phyloP scores from a whole-genome alignment of 2,329 filamentous ascomycete species.

The Raffaelea ambrosiae region DNA sequence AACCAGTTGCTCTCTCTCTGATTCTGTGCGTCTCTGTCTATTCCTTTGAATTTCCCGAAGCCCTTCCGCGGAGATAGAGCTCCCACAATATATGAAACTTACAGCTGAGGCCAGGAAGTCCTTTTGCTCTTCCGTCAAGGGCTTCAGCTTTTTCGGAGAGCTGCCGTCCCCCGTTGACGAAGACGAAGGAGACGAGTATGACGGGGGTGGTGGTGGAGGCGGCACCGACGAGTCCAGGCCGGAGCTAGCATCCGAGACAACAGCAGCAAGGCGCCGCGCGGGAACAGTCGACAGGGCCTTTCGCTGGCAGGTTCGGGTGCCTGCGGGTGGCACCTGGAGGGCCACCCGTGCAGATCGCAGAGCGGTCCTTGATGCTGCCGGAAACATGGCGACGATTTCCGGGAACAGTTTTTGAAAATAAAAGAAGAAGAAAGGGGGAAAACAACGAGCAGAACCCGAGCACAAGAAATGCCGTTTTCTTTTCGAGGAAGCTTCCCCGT shows the following conservation, averaged over 20 bases:
- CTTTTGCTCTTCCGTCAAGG: constrained; percentile 60
- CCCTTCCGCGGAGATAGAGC: too few relatives aligned
- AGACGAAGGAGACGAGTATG: background rate
- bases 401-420: too few relatives aligned
- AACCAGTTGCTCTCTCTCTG: background rate
- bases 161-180: background rate
- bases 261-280: constrained; percentile 8
- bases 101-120: constrained; percentile 69
- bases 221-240: background rate
- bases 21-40: background rate
- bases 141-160: constrained; percentile 39
- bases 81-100: constrained; percentile 20
- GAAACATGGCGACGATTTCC: background rate
- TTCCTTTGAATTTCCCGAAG: background rate
- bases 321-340: background rate
- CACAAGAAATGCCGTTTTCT: too few relatives aligned
- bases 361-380: background rate
- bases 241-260: background rate
- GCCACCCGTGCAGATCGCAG: background rate
- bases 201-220: background rate
- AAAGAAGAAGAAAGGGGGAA: too few relatives aligned
- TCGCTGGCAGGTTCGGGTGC: constrained; percentile 6
- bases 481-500: too few relatives aligned
- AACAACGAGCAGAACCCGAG: too few relatives aligned
- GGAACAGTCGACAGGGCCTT: constrained; percentile 9